These are phyloP conservation scores for Coemansia sp. DNA, from an alignment of 192 early-diverging fungal species.

Conservation along the genomic window DNA sequence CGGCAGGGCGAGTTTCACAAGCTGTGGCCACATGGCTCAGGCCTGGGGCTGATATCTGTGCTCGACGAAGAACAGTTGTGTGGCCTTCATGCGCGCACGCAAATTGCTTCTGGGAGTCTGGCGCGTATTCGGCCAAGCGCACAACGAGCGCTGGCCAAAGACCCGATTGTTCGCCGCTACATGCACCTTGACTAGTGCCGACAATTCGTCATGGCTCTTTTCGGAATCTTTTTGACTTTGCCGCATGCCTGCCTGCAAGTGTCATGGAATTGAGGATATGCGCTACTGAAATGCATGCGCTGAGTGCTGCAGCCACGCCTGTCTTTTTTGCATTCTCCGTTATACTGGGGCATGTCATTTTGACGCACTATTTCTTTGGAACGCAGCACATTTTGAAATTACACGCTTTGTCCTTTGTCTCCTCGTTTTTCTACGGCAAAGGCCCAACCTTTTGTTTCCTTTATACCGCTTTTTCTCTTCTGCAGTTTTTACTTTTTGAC, in stretches of 20 bases:
- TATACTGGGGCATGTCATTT: not conserved
- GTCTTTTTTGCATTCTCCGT: not conserved
- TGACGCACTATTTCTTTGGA: not conserved
- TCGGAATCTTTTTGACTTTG: not conserved
- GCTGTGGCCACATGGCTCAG: conserved; percentile 40
- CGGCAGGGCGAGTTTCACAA: conserved; percentile 16
- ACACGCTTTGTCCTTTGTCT: not conserved
- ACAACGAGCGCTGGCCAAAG: conserved; percentile 17
- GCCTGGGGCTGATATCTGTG: conserved; percentile 40
- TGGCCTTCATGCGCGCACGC: conserved; percentile 19
- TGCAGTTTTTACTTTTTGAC: conserved; percentile 5
- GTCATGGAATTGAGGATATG: not conserved
- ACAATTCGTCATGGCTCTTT: not conserved
- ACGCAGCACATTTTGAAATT: not conserved
- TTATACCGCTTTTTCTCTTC: not conserved
- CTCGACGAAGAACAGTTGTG: conserved; percentile 37
- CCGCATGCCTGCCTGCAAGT: conserved; percentile 3
- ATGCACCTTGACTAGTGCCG: not conserved
- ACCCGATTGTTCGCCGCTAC: conserved; percentile 29
- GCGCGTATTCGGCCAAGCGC: conserved; percentile 6
- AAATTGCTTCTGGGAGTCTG: conserved; percentile 7
- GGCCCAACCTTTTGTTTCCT: not conserved
- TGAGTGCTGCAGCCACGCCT: not conserved
- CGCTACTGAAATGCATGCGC: not conserved
- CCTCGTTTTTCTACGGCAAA: not conserved